These are phyloP conservation scores for Trypethelium eluteriae DNA, from an alignment of 495 filamentous ascomycete species.

Conservation along the genomic window DNA sequence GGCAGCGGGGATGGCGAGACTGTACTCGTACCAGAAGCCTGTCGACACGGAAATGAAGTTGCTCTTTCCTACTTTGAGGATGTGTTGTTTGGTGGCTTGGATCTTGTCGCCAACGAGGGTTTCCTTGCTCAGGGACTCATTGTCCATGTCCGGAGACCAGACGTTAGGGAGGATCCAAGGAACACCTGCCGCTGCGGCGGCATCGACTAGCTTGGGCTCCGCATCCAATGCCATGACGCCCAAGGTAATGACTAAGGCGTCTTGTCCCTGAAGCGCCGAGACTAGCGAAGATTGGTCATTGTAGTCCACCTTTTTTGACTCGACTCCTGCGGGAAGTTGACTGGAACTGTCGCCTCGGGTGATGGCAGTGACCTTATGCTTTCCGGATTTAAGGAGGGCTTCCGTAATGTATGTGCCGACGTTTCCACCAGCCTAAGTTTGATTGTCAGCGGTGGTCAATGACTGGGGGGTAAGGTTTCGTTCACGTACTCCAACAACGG, in stretches of 20 bases:
- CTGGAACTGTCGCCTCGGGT: no score
- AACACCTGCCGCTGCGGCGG: slow-evolving; percentile 55
- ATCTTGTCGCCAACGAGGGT: slow-evolving; percentile 20
- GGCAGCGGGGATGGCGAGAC: slow-evolving; percentile 28
- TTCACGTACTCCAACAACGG: slow-evolving; percentile 26
- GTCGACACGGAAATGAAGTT: slow-evolving; percentile 44
- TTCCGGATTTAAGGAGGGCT: slow-evolving; percentile 44
- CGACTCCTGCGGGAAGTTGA: slow-evolving; percentile 28
- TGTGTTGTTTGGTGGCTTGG: slow-evolving; percentile 24
- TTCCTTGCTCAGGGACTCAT: slow-evolving; percentile 37
- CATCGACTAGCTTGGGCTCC: slow-evolving; percentile 46
- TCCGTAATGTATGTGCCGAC: slow-evolving; percentile 48
- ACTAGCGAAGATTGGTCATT: slow-evolving; percentile 38
- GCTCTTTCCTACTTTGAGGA: slow-evolving; percentile 41
- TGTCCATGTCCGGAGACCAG: slow-evolving; percentile 40
- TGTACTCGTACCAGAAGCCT: slow-evolving; percentile 52
- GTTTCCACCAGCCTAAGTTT: slow-evolving; percentile 48
- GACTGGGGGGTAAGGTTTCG: neutral
- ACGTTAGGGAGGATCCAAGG: slow-evolving; percentile 56
- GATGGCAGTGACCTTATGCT: slow-evolving; percentile 38
- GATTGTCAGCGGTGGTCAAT: neutral
- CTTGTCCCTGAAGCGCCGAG: slow-evolving; percentile 42
- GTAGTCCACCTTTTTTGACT: slow-evolving; percentile 42
- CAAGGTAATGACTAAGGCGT: slow-evolving; percentile 56
- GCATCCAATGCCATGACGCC: slow-evolving; percentile 34